Evolutionary conservation across 2,329 filamentous ascomycete species (phyloP).

Genomic region (Stagonosporopsis chrysanthemi): DNA sequence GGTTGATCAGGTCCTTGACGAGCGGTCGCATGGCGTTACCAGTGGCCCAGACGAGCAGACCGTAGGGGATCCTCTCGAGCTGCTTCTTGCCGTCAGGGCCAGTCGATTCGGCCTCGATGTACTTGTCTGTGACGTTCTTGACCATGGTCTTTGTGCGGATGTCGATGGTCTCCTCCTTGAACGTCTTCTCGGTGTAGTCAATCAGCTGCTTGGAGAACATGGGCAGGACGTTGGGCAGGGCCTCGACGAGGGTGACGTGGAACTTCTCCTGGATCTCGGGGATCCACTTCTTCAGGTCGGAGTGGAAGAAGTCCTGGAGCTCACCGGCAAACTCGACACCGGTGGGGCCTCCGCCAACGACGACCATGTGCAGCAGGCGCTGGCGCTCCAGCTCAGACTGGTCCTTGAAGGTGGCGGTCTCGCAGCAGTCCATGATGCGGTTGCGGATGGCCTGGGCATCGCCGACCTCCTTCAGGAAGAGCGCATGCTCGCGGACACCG

Average conservation of each 20-base stretch:
- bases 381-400: constrained; percentile 87
- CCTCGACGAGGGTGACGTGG: constrained; percentile 96
- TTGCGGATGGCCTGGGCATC: constrained; percentile 97
- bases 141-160: constrained; percentile 99
- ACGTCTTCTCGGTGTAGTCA: constrained; percentile 98
- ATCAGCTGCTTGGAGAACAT: constrained; percentile 99
- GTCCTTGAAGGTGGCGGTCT: constrained; percentile 98
- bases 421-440: constrained; percentile 99
- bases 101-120: constrained; percentile 86
- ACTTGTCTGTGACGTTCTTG: constrained; percentile 92
- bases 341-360: constrained; percentile 82
- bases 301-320: constrained; percentile 98
- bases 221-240: constrained; percentile 92
- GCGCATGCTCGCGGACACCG: constrained; percentile 92
- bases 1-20: constrained; percentile 87
- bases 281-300: constrained; percentile 97
- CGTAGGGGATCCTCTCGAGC: constrained; percentile 84
- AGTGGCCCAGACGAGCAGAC: constrained; percentile 96
- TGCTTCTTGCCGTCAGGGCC: constrained; percentile 85
- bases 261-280: constrained; percentile 95
- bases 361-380: constrained; percentile 97
- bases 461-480: constrained; percentile 97
- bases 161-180: constrained; percentile 97
- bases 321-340: constrained; percentile 99
- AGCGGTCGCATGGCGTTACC: constrained; percentile 92